Evolutionary conservation across 2,329 filamentous ascomycete genomes (phyloP), one percentile per base, ranked within the genome.

Genomic region (Fusarium pseudocircinatum): DNA sequence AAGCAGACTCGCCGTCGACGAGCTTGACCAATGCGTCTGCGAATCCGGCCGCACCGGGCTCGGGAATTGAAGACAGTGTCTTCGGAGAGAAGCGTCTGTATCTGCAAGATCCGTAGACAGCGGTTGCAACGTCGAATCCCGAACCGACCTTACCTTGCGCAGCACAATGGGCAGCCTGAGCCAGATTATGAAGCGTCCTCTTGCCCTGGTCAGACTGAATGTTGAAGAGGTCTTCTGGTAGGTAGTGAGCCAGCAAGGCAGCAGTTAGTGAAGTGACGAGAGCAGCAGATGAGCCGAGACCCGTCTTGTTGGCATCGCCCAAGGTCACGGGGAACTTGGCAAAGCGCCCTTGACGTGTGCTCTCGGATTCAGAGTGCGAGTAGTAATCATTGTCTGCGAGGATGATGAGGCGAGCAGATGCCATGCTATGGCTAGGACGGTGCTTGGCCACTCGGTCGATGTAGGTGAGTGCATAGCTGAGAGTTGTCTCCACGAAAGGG

Each of bases 301-400:
- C 96, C 1, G 96, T 99, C 86, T 99, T 99, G 87, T 98, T 93
- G 22, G 96, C 95, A 71, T 91, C 88, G 65, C 87, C 84, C 40
- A 99, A 88, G 11, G 91, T 89, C 22, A 96, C 91, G 47, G 89
- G 88, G 83, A 97, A 97, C 80, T 92, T 88, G 72, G 90, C 88
- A 84, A 98, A 98, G 70, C 90, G 90, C 22, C 77, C 82, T 66
- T 74, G 77, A 79, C 70, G 58, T 26, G 67, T 58, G 14, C 58
- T 63, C 16, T 76, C 78, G 30, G 78, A 81, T 62, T 81, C 80
- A 24, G 85, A 80, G 63, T 82, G 90, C 9, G 96, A 98, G 86
- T 98, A 99, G 88, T 99, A 99, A 85, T 97, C 94, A 79, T 96
- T 95, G 84, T 98, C 95, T 68, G 96, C 96, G 40, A 98, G 89